These are phyloP conservation scores for Schoenoplectus triqueter DNA, from an alignment of 202 grass and related monocot genomes.

Conservation along the genomic window DNA sequence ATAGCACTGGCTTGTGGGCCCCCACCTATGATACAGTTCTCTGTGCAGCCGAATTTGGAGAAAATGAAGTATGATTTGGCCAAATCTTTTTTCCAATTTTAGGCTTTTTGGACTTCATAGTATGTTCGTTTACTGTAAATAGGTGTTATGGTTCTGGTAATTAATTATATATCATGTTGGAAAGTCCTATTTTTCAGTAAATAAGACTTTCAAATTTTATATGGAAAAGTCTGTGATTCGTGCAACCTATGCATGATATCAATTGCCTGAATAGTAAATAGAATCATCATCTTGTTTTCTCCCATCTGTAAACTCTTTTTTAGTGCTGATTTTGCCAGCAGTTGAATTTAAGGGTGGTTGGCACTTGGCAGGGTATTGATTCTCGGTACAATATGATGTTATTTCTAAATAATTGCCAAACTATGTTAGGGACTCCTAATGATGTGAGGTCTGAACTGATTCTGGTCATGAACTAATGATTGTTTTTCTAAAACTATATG, in stretches of 20 bases:
- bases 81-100: slow-evolving; percentile 65
- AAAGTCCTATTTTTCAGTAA: slow-evolving; percentile 25
- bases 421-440: not conserved
- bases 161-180: slow-evolving; percentile 20
- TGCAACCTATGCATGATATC: not conserved
- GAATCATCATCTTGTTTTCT: not conserved
- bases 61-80: slow-evolving; percentile 82
- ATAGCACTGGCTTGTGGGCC: slow-evolving; percentile 82
- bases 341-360: too few relatives aligned
- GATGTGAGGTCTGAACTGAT: not conserved
- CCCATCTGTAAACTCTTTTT: slow-evolving; percentile 9
- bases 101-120: not conserved
- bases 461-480: not conserved
- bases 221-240: not conserved
- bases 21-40: slow-evolving; percentile 89
- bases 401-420: too few relatives aligned
- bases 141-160: slow-evolving; percentile 29
- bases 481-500: not conserved
- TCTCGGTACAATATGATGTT: not conserved
- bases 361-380: too few relatives aligned
- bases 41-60: slow-evolving; percentile 75
- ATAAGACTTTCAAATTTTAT: not conserved
- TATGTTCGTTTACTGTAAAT: slow-evolving; percentile 27
- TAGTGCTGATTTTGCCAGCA: too few relatives aligned
- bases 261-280: slow-evolving; percentile 6